Conservation (phyloP, 2,329 filamentous ascomycete species). For the Colletotrichum liriopes region DNA sequence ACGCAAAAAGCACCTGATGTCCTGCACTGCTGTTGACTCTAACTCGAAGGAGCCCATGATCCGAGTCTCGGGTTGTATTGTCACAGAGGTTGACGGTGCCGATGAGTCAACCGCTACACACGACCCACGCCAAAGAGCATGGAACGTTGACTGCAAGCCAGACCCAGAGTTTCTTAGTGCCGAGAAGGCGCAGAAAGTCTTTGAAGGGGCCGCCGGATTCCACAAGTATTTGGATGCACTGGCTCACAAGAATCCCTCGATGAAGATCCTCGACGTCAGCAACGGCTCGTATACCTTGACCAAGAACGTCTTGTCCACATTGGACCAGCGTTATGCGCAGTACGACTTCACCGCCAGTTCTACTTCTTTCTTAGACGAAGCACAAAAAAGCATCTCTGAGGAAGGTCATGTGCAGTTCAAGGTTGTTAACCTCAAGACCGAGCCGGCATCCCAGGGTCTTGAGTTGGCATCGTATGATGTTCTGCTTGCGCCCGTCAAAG, state of each 20-base stretch:
- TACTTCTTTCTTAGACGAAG: constrained; percentile 42
- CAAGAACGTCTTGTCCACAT: constrained; percentile 43
- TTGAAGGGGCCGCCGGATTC: neutral
- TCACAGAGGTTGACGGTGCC: constrained; percentile 21
- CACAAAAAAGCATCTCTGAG: neutral
- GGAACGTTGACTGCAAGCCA: constrained; percentile 8
- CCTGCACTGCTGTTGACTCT: neutral
- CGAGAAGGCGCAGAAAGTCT: neutral
- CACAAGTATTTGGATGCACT: constrained; percentile 9
- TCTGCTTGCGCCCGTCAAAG: constrained; percentile 47
- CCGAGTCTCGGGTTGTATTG: constrained; percentile 22
- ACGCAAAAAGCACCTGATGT: neutral
- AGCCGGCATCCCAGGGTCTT: constrained; percentile 47
- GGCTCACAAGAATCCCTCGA: constrained; percentile 50
- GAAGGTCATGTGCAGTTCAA: constrained; percentile 46
- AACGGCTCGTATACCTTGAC: constrained; percentile 53
- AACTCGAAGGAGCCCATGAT: neutral
- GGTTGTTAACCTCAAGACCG: constrained; percentile 51
- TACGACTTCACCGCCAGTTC: constrained; percentile 47
- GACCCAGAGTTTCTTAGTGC: neutral
- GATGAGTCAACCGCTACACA: neutral
- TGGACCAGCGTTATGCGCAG: constrained; percentile 7
- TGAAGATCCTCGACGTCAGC: constrained; percentile 55
- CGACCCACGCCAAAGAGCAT: constrained; percentile 14
- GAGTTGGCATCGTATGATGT: constrained; percentile 47